Conservation (phyloP, 1,139 yeast genomes). For the Magnusiomyces paraingens region DNA sequence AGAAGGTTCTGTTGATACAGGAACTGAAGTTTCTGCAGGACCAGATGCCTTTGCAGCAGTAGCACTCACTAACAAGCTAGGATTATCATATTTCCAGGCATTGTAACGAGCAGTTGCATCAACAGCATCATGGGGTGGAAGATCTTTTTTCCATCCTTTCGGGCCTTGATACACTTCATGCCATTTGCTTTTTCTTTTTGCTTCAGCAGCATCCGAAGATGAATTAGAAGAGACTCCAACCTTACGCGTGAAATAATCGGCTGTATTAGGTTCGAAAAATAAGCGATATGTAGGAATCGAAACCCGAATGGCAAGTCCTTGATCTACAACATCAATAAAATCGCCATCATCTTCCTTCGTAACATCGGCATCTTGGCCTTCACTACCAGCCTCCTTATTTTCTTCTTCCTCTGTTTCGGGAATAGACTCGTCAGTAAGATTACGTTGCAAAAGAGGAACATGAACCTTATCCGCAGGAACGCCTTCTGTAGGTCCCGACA, state of each 20-base stretch:
- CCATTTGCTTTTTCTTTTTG: constrained; percentile 21
- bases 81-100: constrained; percentile 14
- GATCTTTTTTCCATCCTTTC: constrained; percentile 34
- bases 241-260: constrained; percentile 60
- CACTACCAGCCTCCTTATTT: constrained; percentile 20
- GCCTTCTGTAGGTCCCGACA: constrained; percentile 97
- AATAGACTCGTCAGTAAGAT: constrained; percentile 30
- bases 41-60: neutral
- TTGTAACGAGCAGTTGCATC: constrained; percentile 21
- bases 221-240: constrained; percentile 14
- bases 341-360: constrained; percentile 21
- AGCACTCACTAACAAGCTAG: constrained; percentile 4
- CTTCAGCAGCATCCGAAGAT: constrained; percentile 20
- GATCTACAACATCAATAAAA: constrained; percentile 39
- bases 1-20: neutral
- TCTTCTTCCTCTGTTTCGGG: constrained; percentile 21
- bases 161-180: constrained; percentile 29
- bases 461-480: constrained; percentile 72
- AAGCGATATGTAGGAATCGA: constrained; percentile 74
- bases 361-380: constrained; percentile 28
- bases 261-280: constrained; percentile 75
- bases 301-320: constrained; percentile 75
- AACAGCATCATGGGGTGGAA: constrained; percentile 28
- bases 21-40: neutral
- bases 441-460: constrained; percentile 60